Conservation (phyloP, 768 basidiomycete species). For the Mycena belliarum region DNA sequence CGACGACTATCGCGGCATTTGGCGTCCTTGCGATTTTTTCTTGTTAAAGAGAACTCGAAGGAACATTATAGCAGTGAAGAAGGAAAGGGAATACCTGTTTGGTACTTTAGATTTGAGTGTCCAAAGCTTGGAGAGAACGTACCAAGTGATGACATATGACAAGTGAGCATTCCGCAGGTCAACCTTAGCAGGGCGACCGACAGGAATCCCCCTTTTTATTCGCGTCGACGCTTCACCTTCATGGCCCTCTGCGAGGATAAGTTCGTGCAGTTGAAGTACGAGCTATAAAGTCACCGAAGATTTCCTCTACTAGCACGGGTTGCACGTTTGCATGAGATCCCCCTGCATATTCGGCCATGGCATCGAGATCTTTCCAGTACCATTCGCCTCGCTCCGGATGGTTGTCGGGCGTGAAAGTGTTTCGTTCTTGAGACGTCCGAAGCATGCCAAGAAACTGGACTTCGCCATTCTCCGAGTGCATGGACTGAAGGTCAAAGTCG, state of each 20-base stretch:
- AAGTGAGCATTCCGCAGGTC: slow-evolving; percentile 93
- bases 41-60: slow-evolving; percentile 62
- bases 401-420: slow-evolving; percentile 89
- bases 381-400: slow-evolving; percentile 76
- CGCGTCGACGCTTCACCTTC: slow-evolving; percentile 67
- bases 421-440: slow-evolving; percentile 70
- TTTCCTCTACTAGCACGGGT: slow-evolving; percentile 87
- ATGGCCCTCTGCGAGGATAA: slow-evolving; percentile 67
- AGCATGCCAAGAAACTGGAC: slow-evolving; percentile 87
- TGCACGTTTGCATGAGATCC: slow-evolving; percentile 74
- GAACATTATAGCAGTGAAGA: slow-evolving; percentile 84
- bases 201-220: slow-evolving; percentile 72
- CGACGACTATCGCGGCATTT: slow-evolving; percentile 63
- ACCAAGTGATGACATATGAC: slow-evolving; percentile 97
- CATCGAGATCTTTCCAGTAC: slow-evolving; percentile 88
- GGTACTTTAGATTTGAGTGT: background rate
- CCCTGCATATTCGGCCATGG: slow-evolving; percentile 78
- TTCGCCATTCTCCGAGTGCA: slow-evolving; percentile 47
- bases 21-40: slow-evolving; percentile 46
- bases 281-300: slow-evolving; percentile 66
- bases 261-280: background rate
- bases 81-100: slow-evolving; percentile 85
- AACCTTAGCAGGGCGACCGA: slow-evolving; percentile 80
- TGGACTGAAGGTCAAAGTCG: slow-evolving; percentile 35
- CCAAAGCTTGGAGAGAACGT: background rate